Evolutionary conservation across 1,139 yeast genomes (phyloP).

Genomic region (Hyphopichia pseudoburtonii): DNA sequence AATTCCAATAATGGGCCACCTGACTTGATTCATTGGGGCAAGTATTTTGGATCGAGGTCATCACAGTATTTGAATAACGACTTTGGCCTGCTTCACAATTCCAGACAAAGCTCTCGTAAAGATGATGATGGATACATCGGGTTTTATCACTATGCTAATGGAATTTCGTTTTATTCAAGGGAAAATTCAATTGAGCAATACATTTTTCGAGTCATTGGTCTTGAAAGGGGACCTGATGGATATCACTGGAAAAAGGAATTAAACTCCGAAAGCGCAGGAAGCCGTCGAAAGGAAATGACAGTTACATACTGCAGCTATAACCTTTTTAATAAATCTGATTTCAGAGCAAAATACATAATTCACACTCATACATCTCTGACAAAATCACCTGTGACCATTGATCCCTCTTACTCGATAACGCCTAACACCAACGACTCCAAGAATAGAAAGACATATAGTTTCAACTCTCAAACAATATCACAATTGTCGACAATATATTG

Average conservation of each 20-base stretch:
- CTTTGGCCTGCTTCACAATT: conserved; percentile 16
- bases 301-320: conserved; percentile 53
- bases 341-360: conserved; percentile 37
- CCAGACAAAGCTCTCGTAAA: conserved; percentile 9
- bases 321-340: conserved; percentile 47
- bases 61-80: conserved; percentile 30
- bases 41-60: conserved; percentile 33
- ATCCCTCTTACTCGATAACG: conserved; percentile 28
- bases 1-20: conserved; percentile 31
- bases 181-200: conserved; percentile 30
- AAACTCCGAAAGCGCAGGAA: conserved; percentile 9
- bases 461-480: conserved; percentile 18
- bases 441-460: conserved; percentile 18
- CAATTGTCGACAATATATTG: conserved; percentile 24
- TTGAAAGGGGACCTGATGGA: conserved; percentile 18
- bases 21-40: conserved; percentile 43
- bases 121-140: conserved; percentile 46
- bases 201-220: conserved; percentile 27
- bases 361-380: conserved; percentile 21
- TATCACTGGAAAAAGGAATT: conserved; percentile 16
- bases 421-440: conserved; percentile 18
- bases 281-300: conserved; percentile 33
- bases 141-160: conserved; percentile 40
- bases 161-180: conserved; percentile 23
- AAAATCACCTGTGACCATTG: conserved; percentile 24